Evolutionary conservation across 2,329 filamentous ascomycete species (phyloP), one percentile per base, ranked within the genome.

Genomic region (Phyllosticta citribraziliensis): DNA sequence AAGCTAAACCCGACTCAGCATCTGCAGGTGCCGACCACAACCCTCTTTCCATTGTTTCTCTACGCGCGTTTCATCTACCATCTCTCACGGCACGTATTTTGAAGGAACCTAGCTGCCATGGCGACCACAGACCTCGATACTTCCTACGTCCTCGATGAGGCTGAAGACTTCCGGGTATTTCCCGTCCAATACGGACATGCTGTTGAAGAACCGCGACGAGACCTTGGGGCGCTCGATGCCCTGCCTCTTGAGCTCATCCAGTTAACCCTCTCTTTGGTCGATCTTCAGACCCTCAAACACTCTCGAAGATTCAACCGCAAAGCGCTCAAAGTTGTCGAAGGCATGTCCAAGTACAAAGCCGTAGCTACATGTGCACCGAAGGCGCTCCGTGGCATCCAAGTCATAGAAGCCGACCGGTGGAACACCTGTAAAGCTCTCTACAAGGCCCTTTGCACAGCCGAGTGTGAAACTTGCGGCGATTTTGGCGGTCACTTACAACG

Each of bases 251-350:
- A 65, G 52, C 57, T 63, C 33, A 60, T 64, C n/a, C 64, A 64
- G 24, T 22, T 3, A 3, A 17, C 55, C 14, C 51, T 65, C n/a
- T 60, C 56, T 19, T 47, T 64, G 12, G 61, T 72, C 12, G 74
- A 75, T 60, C 57, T 76, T 0, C 68, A 60, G 1, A 68, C 72
- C 2, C 67, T 78, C 27, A 70, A 66, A 24, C 40, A 61, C 9
- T 73, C 78, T 58, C 70, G 73, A 55, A 67, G 68, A 55, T 72
- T 76, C 53, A 76, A 73, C 61, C 65, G 64, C 54, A 64, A 64
- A 60, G 72, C 74, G 11, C 73, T 73, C 67, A 56, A 66, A 20
- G 64, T 71, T 17, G 72, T 75, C 55, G 69, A 77, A 66, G 70
- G 68, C 1, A 59, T 77, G 17, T 70, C 64, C n/a, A 65, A 74